Evolutionary conservation across 257 asterid genomes (phyloP).

Genomic region (Solanum verrucosum): DNA sequence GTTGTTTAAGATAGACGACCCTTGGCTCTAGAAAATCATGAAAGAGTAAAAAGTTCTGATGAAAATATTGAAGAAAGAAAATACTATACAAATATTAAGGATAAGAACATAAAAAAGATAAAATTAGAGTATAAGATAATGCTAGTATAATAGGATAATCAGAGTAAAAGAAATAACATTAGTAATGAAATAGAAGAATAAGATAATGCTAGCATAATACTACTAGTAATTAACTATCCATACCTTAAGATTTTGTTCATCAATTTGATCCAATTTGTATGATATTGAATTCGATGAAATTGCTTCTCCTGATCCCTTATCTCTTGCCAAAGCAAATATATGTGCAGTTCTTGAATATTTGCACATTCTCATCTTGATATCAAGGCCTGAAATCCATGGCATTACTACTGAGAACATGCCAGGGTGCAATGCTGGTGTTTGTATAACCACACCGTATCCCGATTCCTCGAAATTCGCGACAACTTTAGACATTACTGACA

Average conservation of each 20-base stretch:
- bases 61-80: neutral
- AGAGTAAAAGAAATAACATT: too few species aligned
- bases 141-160: too few species aligned
- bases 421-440: conserved; percentile 79
- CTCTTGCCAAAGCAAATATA: conserved; percentile 63
- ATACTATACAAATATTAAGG: neutral
- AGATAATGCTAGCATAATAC: neutral
- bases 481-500: conserved; percentile 72
- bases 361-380: conserved; percentile 44
- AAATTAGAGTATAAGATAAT: neutral
- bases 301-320: conserved; percentile 42
- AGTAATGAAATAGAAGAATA: neutral
- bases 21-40: neutral
- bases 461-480: conserved; percentile 27
- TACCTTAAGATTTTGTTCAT: conserved; percentile 32
- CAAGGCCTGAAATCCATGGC: conserved; percentile 73
- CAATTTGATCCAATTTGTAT: conserved; percentile 34
- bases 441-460: conserved; percentile 57
- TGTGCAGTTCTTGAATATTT: conserved; percentile 66
- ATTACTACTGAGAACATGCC: conserved; percentile 62
- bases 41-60: neutral
- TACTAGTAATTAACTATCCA: neutral
- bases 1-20: neutral
- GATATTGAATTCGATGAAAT: conserved; percentile 24
- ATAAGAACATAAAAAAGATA: neutral